Evolutionary conservation across 352 stramenopile genomes (phyloP).

Genomic region (Phytophthora gonapodyides): DNA sequence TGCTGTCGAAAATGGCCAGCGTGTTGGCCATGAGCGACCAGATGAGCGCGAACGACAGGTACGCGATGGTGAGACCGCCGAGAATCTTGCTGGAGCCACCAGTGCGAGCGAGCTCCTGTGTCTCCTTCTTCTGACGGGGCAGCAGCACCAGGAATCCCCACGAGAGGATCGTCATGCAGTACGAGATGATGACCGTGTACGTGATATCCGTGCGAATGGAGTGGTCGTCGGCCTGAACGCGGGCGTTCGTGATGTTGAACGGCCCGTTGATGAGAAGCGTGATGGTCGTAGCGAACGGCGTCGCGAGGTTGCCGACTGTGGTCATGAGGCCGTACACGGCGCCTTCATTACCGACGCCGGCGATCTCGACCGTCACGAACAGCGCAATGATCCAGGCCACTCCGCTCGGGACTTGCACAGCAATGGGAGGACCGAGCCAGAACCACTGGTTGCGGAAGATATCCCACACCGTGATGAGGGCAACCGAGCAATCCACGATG

Average conservation of each 20-base stretch:
- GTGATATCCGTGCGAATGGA: constrained; percentile 43
- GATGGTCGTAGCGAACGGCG: constrained; percentile 45
- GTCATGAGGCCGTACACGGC: constrained; percentile 54
- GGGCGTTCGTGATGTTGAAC: constrained; percentile 48
- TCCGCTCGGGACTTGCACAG: constrained; percentile 39
- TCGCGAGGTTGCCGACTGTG: constrained; percentile 44
- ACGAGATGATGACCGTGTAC: constrained; percentile 47
- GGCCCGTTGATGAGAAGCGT: constrained; percentile 42
- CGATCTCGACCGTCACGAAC: constrained; percentile 53
- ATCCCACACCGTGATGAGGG: constrained; percentile 49
- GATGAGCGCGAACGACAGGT: constrained; percentile 39
- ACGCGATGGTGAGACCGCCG: constrained; percentile 38
- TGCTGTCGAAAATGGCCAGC: constrained; percentile 44
- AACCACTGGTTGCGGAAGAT: constrained; percentile 55
- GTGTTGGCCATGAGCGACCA: constrained; percentile 51
- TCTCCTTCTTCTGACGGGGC: constrained; percentile 50
- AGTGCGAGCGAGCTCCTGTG: constrained; percentile 33
- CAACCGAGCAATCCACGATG: constrained; percentile 37
- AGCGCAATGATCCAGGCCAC: constrained; percentile 46
- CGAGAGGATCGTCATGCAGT: constrained; percentile 41
- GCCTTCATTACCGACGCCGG: constrained; percentile 52
- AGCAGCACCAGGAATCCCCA: constrained; percentile 44
- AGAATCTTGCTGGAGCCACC: constrained; percentile 44
- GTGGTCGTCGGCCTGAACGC: constrained; percentile 44
- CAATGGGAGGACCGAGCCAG: constrained; percentile 42